Evolutionary conservation across 352 stramenopile species (phyloP).

Genomic region (Phytopythium litorale): DNA sequence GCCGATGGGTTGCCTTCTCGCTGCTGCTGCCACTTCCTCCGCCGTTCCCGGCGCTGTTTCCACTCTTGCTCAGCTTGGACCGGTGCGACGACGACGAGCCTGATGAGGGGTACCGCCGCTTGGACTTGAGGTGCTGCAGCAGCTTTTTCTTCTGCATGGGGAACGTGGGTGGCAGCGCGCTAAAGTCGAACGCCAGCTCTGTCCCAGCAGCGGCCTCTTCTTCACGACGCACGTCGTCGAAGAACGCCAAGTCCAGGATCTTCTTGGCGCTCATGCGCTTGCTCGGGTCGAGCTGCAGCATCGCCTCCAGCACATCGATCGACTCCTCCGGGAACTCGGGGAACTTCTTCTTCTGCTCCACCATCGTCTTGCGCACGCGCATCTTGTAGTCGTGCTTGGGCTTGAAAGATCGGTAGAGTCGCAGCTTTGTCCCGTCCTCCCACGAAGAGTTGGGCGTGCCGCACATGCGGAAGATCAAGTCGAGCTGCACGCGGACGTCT

Average conservation of each 20-base stretch:
- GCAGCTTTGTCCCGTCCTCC: conserved; percentile 43
- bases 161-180: conserved; percentile 40
- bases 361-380: conserved; percentile 76
- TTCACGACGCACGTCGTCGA: conserved; percentile 36
- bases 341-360: conserved; percentile 51
- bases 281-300: conserved; percentile 73
- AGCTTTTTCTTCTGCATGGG: conserved; percentile 56
- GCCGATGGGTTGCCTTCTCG: conserved; percentile 1
- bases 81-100: conserved; percentile 12
- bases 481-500: conserved; percentile 60
- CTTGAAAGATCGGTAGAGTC: conserved; percentile 45
- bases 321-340: conserved; percentile 51
- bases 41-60: neutral
- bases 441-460: conserved; percentile 63
- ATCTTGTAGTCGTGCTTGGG: conserved; percentile 77
- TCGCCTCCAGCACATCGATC: conserved; percentile 59
- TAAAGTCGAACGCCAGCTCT: conserved; percentile 38
- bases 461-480: conserved; percentile 77
- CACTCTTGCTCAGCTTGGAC: conserved; percentile 3
- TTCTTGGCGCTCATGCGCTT: conserved; percentile 46
- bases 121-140: conserved; percentile 42
- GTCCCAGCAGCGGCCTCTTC: neutral
- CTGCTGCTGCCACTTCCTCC: conserved; percentile 1
- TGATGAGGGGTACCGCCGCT: conserved; percentile 15
- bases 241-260: conserved; percentile 57